Percentiles rank a stretch among this genome's conserved stretches.
These are phyloP conservation scores for Helianthus annuus DNA, from an alignment of 129 eudicot genomes.

Conservation along the genomic window DNA sequence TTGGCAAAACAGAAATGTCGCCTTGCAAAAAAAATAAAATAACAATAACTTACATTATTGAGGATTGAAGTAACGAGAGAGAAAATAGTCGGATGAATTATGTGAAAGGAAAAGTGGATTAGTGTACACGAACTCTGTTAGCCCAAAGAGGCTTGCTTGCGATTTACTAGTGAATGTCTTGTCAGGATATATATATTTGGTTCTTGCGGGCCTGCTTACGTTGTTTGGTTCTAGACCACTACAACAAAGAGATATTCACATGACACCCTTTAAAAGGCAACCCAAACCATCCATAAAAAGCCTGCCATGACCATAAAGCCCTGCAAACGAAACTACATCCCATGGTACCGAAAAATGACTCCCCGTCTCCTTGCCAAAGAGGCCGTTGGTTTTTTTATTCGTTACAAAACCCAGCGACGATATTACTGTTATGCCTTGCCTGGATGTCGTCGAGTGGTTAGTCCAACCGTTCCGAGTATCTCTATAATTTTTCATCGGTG, in stretches of 20 bases:
- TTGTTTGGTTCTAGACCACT: too few species aligned
- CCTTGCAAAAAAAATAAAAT: too few species aligned
- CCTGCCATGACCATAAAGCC: slow-evolving; percentile 18
- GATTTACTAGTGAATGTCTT: too few species aligned
- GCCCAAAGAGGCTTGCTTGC: too few species aligned
- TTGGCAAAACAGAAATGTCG: too few species aligned
- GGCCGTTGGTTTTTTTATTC: slow-evolving; percentile 1
- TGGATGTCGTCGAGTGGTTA: background rate
- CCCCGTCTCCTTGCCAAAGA: slow-evolving; percentile 16
- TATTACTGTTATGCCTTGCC: background rate
- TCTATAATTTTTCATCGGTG: background rate
- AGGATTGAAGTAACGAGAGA: too few species aligned
- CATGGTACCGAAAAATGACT: slow-evolving; percentile 13
- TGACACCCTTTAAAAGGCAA: slow-evolving; percentile 14
- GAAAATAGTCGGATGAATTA: too few species aligned
- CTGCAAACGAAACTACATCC: slow-evolving; percentile 23
- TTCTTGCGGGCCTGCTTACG: too few species aligned
- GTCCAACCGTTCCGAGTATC: slow-evolving; percentile 10
- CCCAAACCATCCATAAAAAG: slow-evolving; percentile 22
- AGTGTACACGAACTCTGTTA: too few species aligned
- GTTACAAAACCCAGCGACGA: slow-evolving; percentile 15
- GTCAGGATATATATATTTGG: too few species aligned
- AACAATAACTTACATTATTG: too few species aligned
- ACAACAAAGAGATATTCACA: background rate
- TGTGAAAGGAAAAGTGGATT: too few species aligned